Percentiles rank a stretch among this genome's conserved stretches.
Evolutionary conservation across 2,329 filamentous ascomycete genomes (phyloP).

Genomic region (Colletotrichum falcatum): DNA sequence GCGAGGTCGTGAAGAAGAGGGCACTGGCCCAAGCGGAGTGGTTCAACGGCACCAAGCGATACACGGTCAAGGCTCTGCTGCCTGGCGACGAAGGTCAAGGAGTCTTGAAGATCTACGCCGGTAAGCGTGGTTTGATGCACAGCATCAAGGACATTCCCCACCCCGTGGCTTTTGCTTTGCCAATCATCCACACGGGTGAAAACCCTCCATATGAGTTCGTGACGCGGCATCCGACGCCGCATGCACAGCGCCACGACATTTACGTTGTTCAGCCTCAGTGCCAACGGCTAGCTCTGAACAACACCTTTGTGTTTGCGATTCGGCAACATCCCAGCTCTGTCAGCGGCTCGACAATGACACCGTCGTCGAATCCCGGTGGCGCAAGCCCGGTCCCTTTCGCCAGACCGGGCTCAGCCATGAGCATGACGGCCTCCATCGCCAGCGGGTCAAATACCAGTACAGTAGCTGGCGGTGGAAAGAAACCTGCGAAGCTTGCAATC

Average conservation of each 20-base stretch:
- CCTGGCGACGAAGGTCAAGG: conserved; percentile 93
- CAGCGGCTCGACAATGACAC: conserved; percentile 54
- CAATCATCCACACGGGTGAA: conserved; percentile 88
- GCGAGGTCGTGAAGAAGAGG: conserved; percentile 85
- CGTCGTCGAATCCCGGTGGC: conserved; percentile 60
- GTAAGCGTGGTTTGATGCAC: conserved; percentile 95
- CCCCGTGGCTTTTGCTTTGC: conserved; percentile 88
- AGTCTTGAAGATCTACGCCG: conserved; percentile 90
- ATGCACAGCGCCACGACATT: conserved; percentile 96
- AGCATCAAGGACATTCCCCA: conserved; percentile 97
- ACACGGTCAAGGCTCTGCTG: conserved; percentile 91
- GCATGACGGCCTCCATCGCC: conserved; percentile 70
- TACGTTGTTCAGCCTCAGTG: conserved; percentile 98
- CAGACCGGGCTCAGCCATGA: conserved; percentile 73
- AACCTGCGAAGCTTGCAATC: conserved; percentile 95
- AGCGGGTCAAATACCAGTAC: conserved; percentile 69
- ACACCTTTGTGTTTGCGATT: conserved; percentile 97
- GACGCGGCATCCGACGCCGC: conserved; percentile 92
- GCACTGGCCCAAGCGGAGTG: conserved; percentile 93
- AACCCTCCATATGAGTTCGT: conserved; percentile 97
- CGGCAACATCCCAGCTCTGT: conserved; percentile 85
- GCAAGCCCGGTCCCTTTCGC: conserved; percentile 71
- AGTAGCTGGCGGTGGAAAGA: conserved; percentile 70
- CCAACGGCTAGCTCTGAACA: conserved; percentile 87
- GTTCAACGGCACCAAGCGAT: conserved; percentile 87